Evolutionary conservation across 2,329 filamentous ascomycete genomes (phyloP), one percentile per base, ranked within the genome.

Genomic region (Coniochaeta ligniaria): DNA sequence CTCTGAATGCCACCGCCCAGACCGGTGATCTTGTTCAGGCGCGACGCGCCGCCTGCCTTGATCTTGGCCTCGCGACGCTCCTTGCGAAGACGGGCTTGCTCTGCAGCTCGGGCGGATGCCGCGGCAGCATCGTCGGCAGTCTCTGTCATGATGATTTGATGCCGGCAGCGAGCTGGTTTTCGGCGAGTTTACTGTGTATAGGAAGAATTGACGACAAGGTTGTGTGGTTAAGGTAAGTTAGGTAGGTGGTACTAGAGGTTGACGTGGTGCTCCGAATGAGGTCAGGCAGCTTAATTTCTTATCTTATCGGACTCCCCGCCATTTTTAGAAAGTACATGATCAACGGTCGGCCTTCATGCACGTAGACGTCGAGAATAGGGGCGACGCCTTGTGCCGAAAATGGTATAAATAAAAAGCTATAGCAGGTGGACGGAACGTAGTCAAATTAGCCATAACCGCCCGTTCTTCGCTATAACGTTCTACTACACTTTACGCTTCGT

Each of bases 51-150:
- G 62, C 88, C 86, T 57, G 87, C 85, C 68, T 83, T 84, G 74
- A 93, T 86, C 79, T 93, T 94, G 61, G 89, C 90, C 72, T 92
- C 88, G 57, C 90, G 83, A 43, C 89, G 85, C 73, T 93, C 90
- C 73, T 92, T 91, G 66, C 91, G 88, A 61, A 91, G 79, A 55
- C 90, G 86, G 41, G 88, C 87, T 74, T 91, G 87, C 64, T 88
- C 84, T 28, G 80, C 75, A 3, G 84, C 83, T 63, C 82, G 76
- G 62, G 78, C 75, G 16, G 81, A 77, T 2, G 79, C 80, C 54
- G 54, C 54, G 2, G 17, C 54, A 1, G 78, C 78, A 62, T 83
- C 80, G 56, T 79, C 76, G n/a, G 71, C 72, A 47, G 70, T 66
- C 50, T 81, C 77, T 6, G 75, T 71, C 79, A 81, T 81, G 20